These are phyloP conservation scores for Tulasnella sp. DNA, from an alignment of 768 basidiomycete species.

Conservation along the genomic window DNA sequence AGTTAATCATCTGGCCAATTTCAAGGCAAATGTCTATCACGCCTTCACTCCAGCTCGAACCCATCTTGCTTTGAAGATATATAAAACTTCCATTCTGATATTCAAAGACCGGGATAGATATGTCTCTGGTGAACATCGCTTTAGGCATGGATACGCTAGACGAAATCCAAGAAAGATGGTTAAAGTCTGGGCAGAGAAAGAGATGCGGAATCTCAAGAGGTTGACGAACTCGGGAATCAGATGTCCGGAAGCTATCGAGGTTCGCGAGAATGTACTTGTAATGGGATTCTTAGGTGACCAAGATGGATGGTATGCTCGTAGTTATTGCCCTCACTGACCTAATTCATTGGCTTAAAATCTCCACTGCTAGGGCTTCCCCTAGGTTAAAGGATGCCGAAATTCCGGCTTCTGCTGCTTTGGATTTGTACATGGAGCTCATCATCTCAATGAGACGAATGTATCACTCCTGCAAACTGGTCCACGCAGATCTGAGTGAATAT, in stretches of 20 bases:
- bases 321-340: background rate
- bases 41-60: constrained; percentile 41
- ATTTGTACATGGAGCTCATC: constrained; percentile 68
- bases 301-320: constrained; percentile 65
- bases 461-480: constrained; percentile 83
- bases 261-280: constrained; percentile 90
- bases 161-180: constrained; percentile 98
- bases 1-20: background rate
- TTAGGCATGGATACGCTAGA: constrained; percentile 74
- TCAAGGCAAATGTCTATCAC: constrained; percentile 93
- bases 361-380: constrained; percentile 79
- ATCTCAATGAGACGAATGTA: constrained; percentile 73
- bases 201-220: constrained; percentile 89
- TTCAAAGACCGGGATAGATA: constrained; percentile 98
- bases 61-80: constrained; percentile 91
- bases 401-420: constrained; percentile 35
- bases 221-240: constrained; percentile 69
- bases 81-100: constrained; percentile 93
- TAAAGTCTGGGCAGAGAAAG: constrained; percentile 96
- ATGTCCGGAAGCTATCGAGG: constrained; percentile 83
- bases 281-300: constrained; percentile 83
- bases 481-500: constrained; percentile 97
- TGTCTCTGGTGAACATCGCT: constrained; percentile 91
- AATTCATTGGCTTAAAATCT: background rate
- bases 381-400: constrained; percentile 66